phyloP scores from a whole-genome alignment of 2,329 filamentous ascomycete genomes.

The Rhexocercosporidium sp. region DNA sequence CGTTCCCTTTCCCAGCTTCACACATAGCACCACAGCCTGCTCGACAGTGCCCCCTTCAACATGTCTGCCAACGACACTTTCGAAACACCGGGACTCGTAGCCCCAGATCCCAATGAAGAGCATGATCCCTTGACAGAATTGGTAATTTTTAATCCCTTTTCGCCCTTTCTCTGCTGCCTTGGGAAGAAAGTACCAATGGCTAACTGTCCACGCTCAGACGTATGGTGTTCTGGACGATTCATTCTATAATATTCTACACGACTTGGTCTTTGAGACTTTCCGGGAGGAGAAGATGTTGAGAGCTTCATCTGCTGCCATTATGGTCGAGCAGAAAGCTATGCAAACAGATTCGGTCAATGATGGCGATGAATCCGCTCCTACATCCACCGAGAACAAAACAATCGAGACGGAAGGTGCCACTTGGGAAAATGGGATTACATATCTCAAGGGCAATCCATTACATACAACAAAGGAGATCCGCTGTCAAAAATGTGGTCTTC shows the following conservation, averaged over 20 bases:
- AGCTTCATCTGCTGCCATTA: conserved; percentile 67
- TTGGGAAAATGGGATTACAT: conserved; percentile 72
- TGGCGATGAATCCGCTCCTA: conserved; percentile 51
- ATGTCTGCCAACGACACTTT: conserved; percentile 39
- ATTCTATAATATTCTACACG: conserved; percentile 77
- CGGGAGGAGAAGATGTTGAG: conserved; percentile 79
- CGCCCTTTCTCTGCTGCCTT: conserved; percentile 21
- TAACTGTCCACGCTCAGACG: conserved; percentile 50
- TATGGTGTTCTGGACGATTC: conserved; percentile 74
- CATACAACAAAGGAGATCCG: conserved; percentile 73
- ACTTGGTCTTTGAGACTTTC: conserved; percentile 75
- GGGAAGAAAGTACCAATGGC: conserved; percentile 23
- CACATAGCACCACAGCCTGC: conserved; percentile 24
- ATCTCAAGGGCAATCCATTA: conserved; percentile 74
- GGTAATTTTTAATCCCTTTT: conserved; percentile 50
- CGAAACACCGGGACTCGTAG: conserved; percentile 53
- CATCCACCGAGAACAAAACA: conserved; percentile 46
- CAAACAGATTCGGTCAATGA: conserved; percentile 34
- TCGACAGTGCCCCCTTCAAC: conserved; percentile 21
- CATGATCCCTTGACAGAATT: conserved; percentile 56
- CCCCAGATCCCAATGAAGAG: conserved; percentile 50
- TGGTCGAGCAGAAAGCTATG: conserved; percentile 58
- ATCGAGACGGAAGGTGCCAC: conserved; percentile 71
- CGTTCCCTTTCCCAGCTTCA: conserved; percentile 28
- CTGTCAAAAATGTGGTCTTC: conserved; percentile 76